Evolutionary conservation across 108 stramenopile species (phyloP).

Genomic region (Cyclotella kingstonii): DNA sequence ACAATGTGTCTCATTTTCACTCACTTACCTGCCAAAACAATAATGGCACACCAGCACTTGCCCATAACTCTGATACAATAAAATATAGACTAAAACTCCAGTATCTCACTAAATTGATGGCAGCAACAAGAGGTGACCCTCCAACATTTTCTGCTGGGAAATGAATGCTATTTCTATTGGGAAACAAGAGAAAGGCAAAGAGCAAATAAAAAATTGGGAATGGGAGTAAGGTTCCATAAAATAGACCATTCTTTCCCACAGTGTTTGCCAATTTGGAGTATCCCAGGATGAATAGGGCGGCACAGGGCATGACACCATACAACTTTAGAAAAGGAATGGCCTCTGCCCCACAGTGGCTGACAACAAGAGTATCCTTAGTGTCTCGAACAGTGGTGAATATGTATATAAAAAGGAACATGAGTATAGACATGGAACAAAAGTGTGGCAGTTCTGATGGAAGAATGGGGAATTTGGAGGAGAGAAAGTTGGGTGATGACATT

Average conservation of each 20-base stretch:
- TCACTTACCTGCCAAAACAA: slow-evolving; percentile 55
- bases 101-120: slow-evolving; percentile 38
- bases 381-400: slow-evolving; percentile 77
- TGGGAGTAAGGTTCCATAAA: slow-evolving; percentile 58
- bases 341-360: slow-evolving; percentile 78
- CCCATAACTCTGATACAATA: slow-evolving; percentile 51
- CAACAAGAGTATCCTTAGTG: slow-evolving; percentile 79
- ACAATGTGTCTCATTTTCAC: no score
- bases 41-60: slow-evolving; percentile 48
- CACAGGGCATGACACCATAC: slow-evolving; percentile 50
- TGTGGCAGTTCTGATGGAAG: slow-evolving; percentile 34
- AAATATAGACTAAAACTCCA: slow-evolving; percentile 53
- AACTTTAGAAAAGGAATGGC: slow-evolving; percentile 73
- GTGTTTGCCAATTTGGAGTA: slow-evolving; percentile 59
- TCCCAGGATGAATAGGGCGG: slow-evolving; percentile 35
- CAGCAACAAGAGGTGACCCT: slow-evolving; percentile 21
- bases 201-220: slow-evolving; percentile 70
- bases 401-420: slow-evolving; percentile 85
- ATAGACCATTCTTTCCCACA: slow-evolving; percentile 49
- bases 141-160: slow-evolving; percentile 26
- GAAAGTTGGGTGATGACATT: no score
- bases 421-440: slow-evolving; percentile 56
- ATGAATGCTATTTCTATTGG: slow-evolving; percentile 57
- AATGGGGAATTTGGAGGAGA: slow-evolving; percentile 36
- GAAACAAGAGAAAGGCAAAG: slow-evolving; percentile 68